Evolutionary conservation across 1,284 basidiomycete genomes (phyloP).

Genomic region (Cutaneotrichosporon sp.): DNA sequence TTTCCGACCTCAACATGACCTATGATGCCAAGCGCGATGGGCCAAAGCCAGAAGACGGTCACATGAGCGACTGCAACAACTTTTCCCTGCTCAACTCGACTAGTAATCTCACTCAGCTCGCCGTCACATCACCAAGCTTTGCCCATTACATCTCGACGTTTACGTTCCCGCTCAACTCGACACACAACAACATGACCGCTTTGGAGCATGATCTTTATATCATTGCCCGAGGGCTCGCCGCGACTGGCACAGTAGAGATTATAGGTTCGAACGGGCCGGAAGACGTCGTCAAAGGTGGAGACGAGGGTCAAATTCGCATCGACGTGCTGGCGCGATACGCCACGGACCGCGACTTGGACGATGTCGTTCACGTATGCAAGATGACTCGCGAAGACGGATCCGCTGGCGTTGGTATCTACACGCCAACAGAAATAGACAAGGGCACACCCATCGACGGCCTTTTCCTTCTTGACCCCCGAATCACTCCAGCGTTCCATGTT

Average conservation of each 20-base stretch:
- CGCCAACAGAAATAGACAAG: slow-evolving; percentile 37
- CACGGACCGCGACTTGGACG: slow-evolving; percentile 21
- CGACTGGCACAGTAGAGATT: slow-evolving; percentile 41
- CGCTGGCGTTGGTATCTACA: slow-evolving; percentile 43
- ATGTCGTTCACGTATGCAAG: slow-evolving; percentile 36
- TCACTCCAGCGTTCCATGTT: slow-evolving; percentile 35
- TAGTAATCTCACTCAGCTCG: slow-evolving; percentile 20
- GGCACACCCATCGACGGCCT: neutral
- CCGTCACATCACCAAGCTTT: slow-evolving; percentile 13
- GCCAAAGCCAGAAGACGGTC: slow-evolving; percentile 34
- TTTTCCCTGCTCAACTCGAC: slow-evolving; percentile 29
- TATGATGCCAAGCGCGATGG: slow-evolving; percentile 36
- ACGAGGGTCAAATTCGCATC: slow-evolving; percentile 32
- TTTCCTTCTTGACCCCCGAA: slow-evolving; percentile 29
- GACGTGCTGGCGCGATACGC: slow-evolving; percentile 41
- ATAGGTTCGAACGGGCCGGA: slow-evolving; percentile 34
- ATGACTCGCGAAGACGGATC: slow-evolving; percentile 29
- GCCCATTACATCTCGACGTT: slow-evolving; percentile 24
- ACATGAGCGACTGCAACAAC: slow-evolving; percentile 31
- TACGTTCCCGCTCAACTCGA: slow-evolving; percentile 24
- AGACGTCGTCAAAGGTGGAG: slow-evolving; percentile 28
- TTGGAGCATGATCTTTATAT: slow-evolving; percentile 27
- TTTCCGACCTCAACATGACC: slow-evolving; percentile 27
- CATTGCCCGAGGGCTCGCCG: slow-evolving; percentile 37
- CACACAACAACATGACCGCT: neutral